Base-by-base conservation (phyloP, 805 yeast genomes). In the Cyberlindnera veronae region DNA sequence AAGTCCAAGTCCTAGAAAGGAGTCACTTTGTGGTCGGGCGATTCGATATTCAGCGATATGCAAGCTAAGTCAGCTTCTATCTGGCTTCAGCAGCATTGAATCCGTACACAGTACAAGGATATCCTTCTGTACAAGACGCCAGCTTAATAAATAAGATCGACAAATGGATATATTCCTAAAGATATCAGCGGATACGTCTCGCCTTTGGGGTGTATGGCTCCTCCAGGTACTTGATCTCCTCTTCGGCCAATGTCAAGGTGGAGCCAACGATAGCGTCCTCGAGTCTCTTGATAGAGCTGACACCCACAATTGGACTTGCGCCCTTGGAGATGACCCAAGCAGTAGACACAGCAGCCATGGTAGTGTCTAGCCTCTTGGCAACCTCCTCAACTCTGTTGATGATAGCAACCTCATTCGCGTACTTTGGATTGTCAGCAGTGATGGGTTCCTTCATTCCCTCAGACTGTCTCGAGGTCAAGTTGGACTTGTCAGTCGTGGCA, bases 1-100 rank as follows among this genome's bases (percentile, higher is more conserved):
- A n/a, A n/a, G n/a, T n/a, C n/a, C n/a, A 71, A 76, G 28, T 71
- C 74, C 42, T 84, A 90, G 84, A 79, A 81, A 38, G 85, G 83
- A 0, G 85, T 86, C n/a, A n/a, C n/a, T n/a, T n/a, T n/a, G n/a
- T n/a, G n/a, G n/a, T n/a, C n/a, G n/a, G n/a, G n/a, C n/a, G n/a
- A n/a, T n/a, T n/a, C n/a, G n/a, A n/a, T n/a, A n/a, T n/a, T n/a
- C n/a, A n/a, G n/a, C n/a, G n/a, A n/a, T n/a, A n/a, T n/a, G n/a
- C n/a, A n/a, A n/a, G n/a, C n/a, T n/a, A n/a, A n/a, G n/a, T n/a
- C n/a, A n/a, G n/a, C n/a, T n/a, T n/a, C n/a, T n/a, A n/a, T n/a
- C n/a, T n/a, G n/a, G n/a, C n/a, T n/a, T n/a, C n/a, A n/a, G n/a
- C n/a, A n/a, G n/a, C n/a, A n/a, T n/a, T n/a, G n/a, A n/a, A n/a